Evolutionary conservation across 495 filamentous ascomycete genomes (phyloP).

Genomic region (Penicillium desertorum): DNA sequence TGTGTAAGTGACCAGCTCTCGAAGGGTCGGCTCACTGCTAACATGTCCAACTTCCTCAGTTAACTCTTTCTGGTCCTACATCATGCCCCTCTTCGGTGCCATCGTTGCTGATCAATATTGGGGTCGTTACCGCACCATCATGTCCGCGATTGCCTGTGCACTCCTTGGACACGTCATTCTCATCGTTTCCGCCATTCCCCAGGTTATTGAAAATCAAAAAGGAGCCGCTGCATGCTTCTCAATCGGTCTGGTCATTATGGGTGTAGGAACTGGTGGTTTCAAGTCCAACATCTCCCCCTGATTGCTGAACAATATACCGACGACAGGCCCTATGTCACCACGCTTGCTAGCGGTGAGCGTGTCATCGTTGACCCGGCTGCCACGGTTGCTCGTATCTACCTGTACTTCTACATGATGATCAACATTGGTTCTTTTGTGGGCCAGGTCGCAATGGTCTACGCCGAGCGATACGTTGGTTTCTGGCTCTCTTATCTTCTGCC

Average conservation of each 20-base stretch:
- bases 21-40: not conserved
- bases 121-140: conserved; percentile 58
- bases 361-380: conserved; percentile 69
- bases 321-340: conserved; percentile 44
- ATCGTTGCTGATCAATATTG: conserved; percentile 65
- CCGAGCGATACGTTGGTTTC: conserved; percentile 68
- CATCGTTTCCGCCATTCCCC: conserved; percentile 58
- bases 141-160: conserved; percentile 52
- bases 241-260: conserved; percentile 60
- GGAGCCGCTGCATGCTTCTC: conserved; percentile 56
- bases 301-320: conserved; percentile 52
- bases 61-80: conserved; percentile 74
- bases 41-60: conserved; percentile 42
- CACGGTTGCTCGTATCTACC: conserved; percentile 48
- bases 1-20: conserved; percentile 30
- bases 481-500: conserved; percentile 73
- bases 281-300: conserved; percentile 66
- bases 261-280: conserved; percentile 55
- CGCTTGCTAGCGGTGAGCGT: conserved; percentile 54
- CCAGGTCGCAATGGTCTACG: conserved; percentile 38
- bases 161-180: conserved; percentile 65
- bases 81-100: conserved; percentile 66
- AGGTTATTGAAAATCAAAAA: conserved; percentile 24
- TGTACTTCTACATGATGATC: conserved; percentile 58
- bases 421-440: conserved; percentile 45